phyloP scores from a whole-genome alignment of 805 yeast genomes.

The Cyberlindnera americana region DNA sequence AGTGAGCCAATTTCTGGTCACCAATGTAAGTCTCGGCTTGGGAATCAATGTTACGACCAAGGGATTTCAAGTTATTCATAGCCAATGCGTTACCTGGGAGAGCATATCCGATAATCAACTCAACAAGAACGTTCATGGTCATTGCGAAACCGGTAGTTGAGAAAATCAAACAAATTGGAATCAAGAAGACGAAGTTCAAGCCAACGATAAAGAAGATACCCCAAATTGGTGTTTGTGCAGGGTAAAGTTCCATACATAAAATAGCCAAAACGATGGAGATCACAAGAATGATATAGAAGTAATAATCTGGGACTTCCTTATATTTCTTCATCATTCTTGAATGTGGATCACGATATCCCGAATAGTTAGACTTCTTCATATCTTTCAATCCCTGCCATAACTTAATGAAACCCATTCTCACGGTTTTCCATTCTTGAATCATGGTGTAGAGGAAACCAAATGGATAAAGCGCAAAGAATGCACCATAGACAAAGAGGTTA shows the following conservation, averaged over 20 bases:
- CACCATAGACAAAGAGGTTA: constrained; percentile 54
- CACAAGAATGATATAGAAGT: constrained; percentile 38
- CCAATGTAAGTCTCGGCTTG: constrained; percentile 62
- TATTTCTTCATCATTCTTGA: constrained; percentile 51
- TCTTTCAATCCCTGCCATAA: constrained; percentile 4
- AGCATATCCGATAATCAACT: constrained; percentile 54
- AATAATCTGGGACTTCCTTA: constrained; percentile 58
- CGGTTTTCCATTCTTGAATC: constrained; percentile 42
- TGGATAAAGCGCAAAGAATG: constrained; percentile 44
- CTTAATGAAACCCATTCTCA: constrained; percentile 8
- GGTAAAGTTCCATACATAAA: constrained; percentile 41
- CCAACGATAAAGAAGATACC: constrained; percentile 51
- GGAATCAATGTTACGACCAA: constrained; percentile 56
- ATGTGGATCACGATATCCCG: constrained; percentile 41
- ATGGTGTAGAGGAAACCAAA: constrained; percentile 46
- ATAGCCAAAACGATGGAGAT: constrained; percentile 44
- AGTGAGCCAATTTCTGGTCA: constrained; percentile 41
- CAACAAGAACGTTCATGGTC: constrained; percentile 52
- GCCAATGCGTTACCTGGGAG: constrained; percentile 50
- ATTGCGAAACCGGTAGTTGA: constrained; percentile 46
- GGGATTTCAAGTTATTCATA: constrained; percentile 47
- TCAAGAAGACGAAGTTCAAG: constrained; percentile 45
- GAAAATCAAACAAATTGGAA: constrained; percentile 46
- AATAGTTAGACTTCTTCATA: constrained; percentile 6
- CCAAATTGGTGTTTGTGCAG: constrained; percentile 60